phyloP scores from a whole-genome alignment of 2,329 filamentous ascomycete species.

The Penicillium aurantiogriseum region DNA sequence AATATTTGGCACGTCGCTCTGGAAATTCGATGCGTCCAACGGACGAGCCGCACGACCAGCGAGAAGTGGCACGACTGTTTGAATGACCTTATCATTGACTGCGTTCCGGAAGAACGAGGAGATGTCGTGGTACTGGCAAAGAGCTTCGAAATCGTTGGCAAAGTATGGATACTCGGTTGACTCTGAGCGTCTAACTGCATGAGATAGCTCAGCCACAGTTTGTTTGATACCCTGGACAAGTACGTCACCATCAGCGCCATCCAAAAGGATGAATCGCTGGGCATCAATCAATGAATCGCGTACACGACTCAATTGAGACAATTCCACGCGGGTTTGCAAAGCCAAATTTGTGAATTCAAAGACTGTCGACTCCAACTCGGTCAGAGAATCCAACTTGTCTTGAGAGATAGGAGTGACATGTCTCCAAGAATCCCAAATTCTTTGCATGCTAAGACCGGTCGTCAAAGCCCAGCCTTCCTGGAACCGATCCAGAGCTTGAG shows the following conservation, averaged over 20 bases:
- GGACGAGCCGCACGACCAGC: slow-evolving; percentile 39
- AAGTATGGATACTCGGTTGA: slow-evolving; percentile 44
- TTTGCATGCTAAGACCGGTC: slow-evolving; percentile 77
- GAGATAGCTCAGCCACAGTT: slow-evolving; percentile 37
- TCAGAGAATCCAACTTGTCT: slow-evolving; percentile 33
- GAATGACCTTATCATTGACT: slow-evolving; percentile 20
- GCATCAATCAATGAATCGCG: slow-evolving; percentile 41
- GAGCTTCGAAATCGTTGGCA: slow-evolving; percentile 45
- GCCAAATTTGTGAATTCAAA: slow-evolving; percentile 39
- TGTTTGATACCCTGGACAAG: slow-evolving; percentile 40
- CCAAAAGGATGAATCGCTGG: slow-evolving; percentile 36
- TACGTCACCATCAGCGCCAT: slow-evolving; percentile 37
- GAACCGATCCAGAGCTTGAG: slow-evolving; percentile 54
- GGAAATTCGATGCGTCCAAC: slow-evolving; percentile 33
- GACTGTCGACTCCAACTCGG: slow-evolving; percentile 39
- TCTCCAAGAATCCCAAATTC: slow-evolving; percentile 70
- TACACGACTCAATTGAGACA: slow-evolving; percentile 38
- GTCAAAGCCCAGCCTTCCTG: slow-evolving; percentile 67
- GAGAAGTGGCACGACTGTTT: slow-evolving; percentile 36
- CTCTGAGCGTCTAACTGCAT: slow-evolving; percentile 31
- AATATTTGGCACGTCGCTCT: slow-evolving; percentile 34
- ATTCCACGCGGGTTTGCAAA: slow-evolving; percentile 36
- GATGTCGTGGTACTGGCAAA: slow-evolving; percentile 49
- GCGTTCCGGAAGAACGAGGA: slow-evolving; percentile 17
- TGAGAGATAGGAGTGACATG: slow-evolving; percentile 53